phyloP scores from a whole-genome alignment of 805 yeast species.

The Pichia californica region DNA sequence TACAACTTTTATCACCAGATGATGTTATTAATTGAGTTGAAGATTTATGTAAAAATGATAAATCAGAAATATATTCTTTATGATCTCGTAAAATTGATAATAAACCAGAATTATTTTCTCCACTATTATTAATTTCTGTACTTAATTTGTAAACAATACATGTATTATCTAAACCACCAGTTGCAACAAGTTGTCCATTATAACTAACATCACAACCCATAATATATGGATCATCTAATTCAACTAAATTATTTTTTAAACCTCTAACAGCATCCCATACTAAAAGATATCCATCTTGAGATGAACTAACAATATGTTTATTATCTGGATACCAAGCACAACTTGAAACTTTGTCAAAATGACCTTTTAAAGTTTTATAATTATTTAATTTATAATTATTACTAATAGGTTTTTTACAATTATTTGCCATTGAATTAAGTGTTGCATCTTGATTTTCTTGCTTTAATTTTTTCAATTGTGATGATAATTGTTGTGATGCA shows the following conservation, averaged over 20 bases:
- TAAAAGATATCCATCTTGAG: slow-evolving; percentile 82
- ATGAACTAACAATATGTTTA: slow-evolving; percentile 56
- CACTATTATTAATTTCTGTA: slow-evolving; percentile 7
- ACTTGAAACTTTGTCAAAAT: slow-evolving; percentile 65
- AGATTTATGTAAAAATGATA: slow-evolving; percentile 56
- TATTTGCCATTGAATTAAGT: slow-evolving; percentile 20
- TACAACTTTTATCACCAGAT: slow-evolving; percentile 78
- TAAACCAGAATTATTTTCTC: slow-evolving; percentile 21
- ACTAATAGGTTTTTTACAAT: slow-evolving; percentile 15
- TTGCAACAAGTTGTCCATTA: slow-evolving; percentile 57
- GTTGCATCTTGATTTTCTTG: slow-evolving; percentile 24
- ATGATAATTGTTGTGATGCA: slow-evolving; percentile 21
- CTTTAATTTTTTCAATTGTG: slow-evolving; percentile 25
- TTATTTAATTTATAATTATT: slow-evolving; percentile 12
- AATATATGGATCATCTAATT: slow-evolving; percentile 74
- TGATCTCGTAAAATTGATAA: slow-evolving; percentile 69
- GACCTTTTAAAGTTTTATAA: slow-evolving; percentile 46
- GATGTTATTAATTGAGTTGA: slow-evolving; percentile 50
- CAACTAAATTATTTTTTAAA: slow-evolving; percentile 61
- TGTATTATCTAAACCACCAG: slow-evolving; percentile 77
- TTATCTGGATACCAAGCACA: slow-evolving; percentile 67
- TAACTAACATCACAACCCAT: slow-evolving; percentile 70
- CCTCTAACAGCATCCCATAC: slow-evolving; percentile 79
- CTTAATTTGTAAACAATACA: slow-evolving; percentile 59
- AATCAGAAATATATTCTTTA: slow-evolving; percentile 71